These are phyloP conservation scores for Syncephalastrum racemosum DNA, from an alignment of 371 early-diverging fungal genomes.

Conservation along the genomic window DNA sequence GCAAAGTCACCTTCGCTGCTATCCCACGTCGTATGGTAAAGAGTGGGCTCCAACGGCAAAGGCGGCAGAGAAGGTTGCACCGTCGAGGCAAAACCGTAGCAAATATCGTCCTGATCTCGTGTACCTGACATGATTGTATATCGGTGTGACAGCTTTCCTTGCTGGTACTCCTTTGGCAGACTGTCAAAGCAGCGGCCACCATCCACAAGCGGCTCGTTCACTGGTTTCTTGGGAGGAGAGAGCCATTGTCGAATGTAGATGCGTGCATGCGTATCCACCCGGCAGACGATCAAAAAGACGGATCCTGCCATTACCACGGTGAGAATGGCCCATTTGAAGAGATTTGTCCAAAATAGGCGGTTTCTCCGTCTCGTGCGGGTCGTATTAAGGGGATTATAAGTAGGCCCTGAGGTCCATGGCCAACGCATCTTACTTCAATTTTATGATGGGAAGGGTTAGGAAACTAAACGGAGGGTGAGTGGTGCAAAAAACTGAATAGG, in stretches of 20 bases:
- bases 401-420: slow-evolving; percentile 8
- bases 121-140: slow-evolving; percentile 40
- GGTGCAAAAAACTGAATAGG: no score
- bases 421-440: slow-evolving; percentile 5
- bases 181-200: slow-evolving; percentile 24
- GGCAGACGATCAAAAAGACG: slow-evolving; percentile 32
- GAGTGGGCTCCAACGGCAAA: slow-evolving; percentile 15
- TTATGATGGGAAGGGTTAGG: background rate
- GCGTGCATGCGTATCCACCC: slow-evolving; percentile 44
- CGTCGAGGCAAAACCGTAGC: slow-evolving; percentile 47
- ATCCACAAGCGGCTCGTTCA: slow-evolving; percentile 29
- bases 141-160: slow-evolving; percentile 21
- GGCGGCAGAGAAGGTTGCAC: slow-evolving; percentile 19
- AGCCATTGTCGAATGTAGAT: slow-evolving; percentile 45
- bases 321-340: slow-evolving; percentile 12
- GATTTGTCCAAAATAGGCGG: background rate
- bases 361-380: slow-evolving; percentile 6
- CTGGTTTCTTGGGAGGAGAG: slow-evolving; percentile 23
- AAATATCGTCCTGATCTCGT: slow-evolving; percentile 45
- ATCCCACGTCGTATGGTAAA: slow-evolving; percentile 45
- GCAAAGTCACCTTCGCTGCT: slow-evolving; percentile 22
- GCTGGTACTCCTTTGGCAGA: slow-evolving; percentile 20
- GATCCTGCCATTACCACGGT: slow-evolving; percentile 8
- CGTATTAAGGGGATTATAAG: slow-evolving; percentile 8
- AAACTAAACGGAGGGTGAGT: background rate